Evolutionary conservation across 805 yeast genomes (phyloP).

Genomic region (Metschnikowia proteae): DNA sequence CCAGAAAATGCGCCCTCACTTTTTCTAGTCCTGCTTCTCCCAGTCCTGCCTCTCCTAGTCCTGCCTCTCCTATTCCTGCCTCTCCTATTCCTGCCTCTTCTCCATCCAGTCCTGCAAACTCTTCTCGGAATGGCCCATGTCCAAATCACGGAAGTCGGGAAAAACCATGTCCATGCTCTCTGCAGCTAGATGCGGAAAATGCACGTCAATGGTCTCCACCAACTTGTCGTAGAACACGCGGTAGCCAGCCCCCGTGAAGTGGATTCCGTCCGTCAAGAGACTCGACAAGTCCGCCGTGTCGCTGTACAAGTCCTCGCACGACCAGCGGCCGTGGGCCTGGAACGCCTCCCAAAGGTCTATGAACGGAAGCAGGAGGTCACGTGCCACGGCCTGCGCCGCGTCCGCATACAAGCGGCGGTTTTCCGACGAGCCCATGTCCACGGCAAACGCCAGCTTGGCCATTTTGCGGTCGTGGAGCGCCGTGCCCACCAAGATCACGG

Average conservation of each 20-base stretch:
- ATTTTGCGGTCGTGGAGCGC: conserved; percentile 46
- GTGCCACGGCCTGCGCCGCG: conserved; percentile 46
- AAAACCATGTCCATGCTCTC: conserved; percentile 33
- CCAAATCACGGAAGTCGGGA: conserved; percentile 40
- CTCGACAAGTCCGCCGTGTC: conserved; percentile 15
- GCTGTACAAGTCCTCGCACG: conserved; percentile 36
- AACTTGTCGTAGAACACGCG: conserved; percentile 45
- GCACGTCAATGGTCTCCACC: conserved; percentile 30
- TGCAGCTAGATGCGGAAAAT: conserved; percentile 49
- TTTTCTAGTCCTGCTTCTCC: too few species aligned
- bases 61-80: too few species aligned
- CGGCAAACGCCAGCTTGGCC: conserved; percentile 9
- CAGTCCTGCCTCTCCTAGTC: too few species aligned
- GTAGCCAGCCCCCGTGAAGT: conserved; percentile 55
- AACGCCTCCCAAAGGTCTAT: conserved; percentile 52
- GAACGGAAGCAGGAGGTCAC: conserved; percentile 48
- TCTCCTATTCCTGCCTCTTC: too few species aligned
- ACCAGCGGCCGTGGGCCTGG: conserved; percentile 27
- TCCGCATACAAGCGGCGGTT: conserved; percentile 44
- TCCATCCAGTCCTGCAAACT: conserved; percentile 5
- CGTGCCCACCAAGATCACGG: conserved; percentile 60
- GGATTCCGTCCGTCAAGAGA: conserved; percentile 51
- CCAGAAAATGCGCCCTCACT: too few species aligned
- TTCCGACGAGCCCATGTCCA: background rate
- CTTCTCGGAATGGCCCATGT: conserved; percentile 2